Base-by-base conservation (phyloP, 2,329 filamentous ascomycete genomes). In the Alternaria longipes region DNA sequence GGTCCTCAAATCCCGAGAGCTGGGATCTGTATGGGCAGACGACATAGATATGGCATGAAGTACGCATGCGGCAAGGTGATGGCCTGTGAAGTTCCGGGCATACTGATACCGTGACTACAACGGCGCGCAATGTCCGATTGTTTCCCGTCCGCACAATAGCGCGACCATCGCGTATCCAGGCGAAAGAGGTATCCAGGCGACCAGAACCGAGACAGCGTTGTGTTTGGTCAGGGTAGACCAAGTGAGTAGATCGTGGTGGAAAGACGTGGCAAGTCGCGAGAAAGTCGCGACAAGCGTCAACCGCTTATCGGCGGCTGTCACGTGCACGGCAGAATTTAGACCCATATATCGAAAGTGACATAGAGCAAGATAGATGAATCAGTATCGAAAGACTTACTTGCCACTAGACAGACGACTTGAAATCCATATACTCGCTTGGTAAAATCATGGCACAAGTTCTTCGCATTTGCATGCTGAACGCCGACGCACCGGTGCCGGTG, bases 401-500 rank as follows among this genome's bases (percentile, higher is more conserved):
- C 36, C 45, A n/a, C 6, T 45, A 52, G 18, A 40, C 8, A 41
- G 9, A 7, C 20, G 11, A 18, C 8, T 41, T 12, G 18, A 22
- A 22, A 9, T 18, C 22, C 18, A 22, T 4, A 22, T 14, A 34
- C 14, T 49, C 7, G 46, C 22, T 18, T 2, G 9, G 9, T 8
- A 40, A 9, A 40, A 41, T 5, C 3, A 59, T 59, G 56, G 20
- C 42, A 28, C 54, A 53, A 44, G 56, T 30, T 26, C 30, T 69
- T n/a, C 65, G 63, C 22, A 58, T 69, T 44, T 67, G 66, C 40
- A 71, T 75, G 62, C 68, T 78, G 51, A 77, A 78, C 49, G 64
- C 74, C 26, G 74, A 78, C 53, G 59, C 63, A 8, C 74, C 73
- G 5, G 73, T 76, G 20, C 67, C 73, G 3, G 54, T 55, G 24